phyloP scores from a whole-genome alignment of 768 basidiomycete species.

The Auricularia sp. region DNA sequence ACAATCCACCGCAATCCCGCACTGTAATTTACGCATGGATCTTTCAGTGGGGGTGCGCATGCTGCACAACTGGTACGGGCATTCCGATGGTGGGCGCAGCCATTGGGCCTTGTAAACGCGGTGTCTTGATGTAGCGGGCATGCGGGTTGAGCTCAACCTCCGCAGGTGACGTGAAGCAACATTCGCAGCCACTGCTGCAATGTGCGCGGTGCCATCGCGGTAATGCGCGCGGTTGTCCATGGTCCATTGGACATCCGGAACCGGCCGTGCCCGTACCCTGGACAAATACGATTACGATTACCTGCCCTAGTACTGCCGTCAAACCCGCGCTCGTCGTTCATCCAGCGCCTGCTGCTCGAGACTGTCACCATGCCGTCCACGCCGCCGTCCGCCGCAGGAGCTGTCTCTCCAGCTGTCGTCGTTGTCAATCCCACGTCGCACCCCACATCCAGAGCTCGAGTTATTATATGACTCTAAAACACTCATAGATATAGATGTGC shows the following conservation, averaged over 20 bases:
- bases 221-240: not conserved
- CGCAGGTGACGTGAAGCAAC: not conserved
- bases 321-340: conserved; percentile 45
- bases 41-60: too few species aligned
- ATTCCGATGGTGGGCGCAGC: too few species aligned
- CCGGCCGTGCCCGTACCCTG: not conserved
- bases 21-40: too few species aligned
- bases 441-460: conserved; percentile 33
- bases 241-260: not conserved
- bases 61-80: too few species aligned
- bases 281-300: not conserved
- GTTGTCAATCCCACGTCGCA: conserved; percentile 71
- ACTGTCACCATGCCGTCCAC: conserved; percentile 16
- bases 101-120: too few species aligned
- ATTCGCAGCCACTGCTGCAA: not conserved
- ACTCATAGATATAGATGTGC: too few species aligned
- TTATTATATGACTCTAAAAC: too few species aligned
- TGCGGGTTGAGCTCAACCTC: not conserved
- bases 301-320: not conserved
- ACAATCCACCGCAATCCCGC: too few species aligned
- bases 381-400: conserved; percentile 1
- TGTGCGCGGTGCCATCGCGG: not conserved
- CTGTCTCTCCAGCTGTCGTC: conserved; percentile 29
- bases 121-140: too few species aligned
- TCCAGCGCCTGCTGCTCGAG: conserved; percentile 61